Conservation (phyloP, 108 stramenopile genomes). For the Skeletonema costatum region DNA sequence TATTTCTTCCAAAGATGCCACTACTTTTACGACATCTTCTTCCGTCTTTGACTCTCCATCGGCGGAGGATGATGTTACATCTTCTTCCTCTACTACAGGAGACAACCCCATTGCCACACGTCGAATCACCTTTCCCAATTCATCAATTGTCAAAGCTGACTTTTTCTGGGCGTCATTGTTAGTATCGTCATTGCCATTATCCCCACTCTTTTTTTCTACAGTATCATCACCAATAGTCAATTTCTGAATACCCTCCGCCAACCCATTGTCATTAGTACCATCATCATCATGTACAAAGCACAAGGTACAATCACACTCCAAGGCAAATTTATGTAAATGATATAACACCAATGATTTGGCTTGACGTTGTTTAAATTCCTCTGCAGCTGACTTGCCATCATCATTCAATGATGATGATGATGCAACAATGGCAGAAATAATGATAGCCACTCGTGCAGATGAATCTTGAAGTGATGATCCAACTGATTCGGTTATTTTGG, state of each 20-base stretch:
- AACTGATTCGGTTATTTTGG: conserved; percentile 20
- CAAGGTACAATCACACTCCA: conserved; percentile 60
- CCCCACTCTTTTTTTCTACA: neutral
- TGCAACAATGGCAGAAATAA: conserved; percentile 29
- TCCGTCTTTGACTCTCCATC: conserved; percentile 2
- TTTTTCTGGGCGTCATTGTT: neutral
- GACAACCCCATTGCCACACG: conserved; percentile 37
- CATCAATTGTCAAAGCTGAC: conserved; percentile 38
- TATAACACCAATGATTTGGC: conserved; percentile 65
- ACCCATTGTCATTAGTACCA: neutral
- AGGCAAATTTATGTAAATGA: conserved; percentile 79
- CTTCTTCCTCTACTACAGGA: conserved; percentile 15
- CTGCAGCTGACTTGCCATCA: conserved; percentile 8
- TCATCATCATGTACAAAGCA: conserved; percentile 49
- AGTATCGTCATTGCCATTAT: neutral
- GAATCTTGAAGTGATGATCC: neutral
- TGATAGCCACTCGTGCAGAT: conserved; percentile 4
- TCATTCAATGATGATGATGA: neutral
- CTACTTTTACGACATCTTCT: conserved; percentile 7
- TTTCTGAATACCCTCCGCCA: neutral
- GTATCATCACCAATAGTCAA: neutral
- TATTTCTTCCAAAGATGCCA: neutral
- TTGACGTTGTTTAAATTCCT: conserved; percentile 60
- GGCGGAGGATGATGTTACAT: neutral
- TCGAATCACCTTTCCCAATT: conserved; percentile 31